phyloP scores from a whole-genome alignment of 179 eudicot genomes.

The Corrigiola litoralis region DNA sequence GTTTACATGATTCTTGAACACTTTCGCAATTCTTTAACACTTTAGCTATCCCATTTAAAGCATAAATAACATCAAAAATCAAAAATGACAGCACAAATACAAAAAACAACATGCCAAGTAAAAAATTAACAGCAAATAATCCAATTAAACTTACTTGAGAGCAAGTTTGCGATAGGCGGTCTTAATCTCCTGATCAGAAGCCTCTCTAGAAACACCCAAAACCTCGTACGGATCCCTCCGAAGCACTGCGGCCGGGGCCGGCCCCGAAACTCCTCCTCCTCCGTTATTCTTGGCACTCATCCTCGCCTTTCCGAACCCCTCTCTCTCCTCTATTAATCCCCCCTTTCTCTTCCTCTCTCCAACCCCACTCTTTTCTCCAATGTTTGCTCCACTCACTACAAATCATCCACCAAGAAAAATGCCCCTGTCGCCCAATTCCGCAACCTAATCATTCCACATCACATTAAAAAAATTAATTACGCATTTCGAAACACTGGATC shows the following conservation, averaged over 20 bases:
- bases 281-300: conserved; percentile 42
- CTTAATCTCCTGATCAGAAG: conserved; percentile 85
- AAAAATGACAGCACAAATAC: neutral
- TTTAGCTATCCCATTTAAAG: too few relatives aligned
- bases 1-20: too few relatives aligned
- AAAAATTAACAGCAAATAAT: too few relatives aligned
- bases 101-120: neutral
- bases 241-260: conserved; percentile 32
- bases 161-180: conserved; percentile 90
- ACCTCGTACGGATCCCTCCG: conserved; percentile 94
- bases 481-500: conserved; percentile 23
- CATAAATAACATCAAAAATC: neutral
- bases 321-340: conserved; percentile 15
- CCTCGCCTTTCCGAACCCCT: conserved; percentile 19
- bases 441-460: conserved; percentile 17
- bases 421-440: conserved; percentile 14
- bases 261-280: conserved; percentile 45
- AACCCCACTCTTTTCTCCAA: neutral
- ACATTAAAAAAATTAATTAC: conserved; percentile 2
- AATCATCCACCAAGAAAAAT: neutral
- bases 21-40: too few relatives aligned
- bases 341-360: neutral
- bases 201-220: conserved; percentile 61
- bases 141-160: conserved; percentile 80
- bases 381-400: neutral